Evolutionary conservation across 148 eudicot genomes (phyloP), one percentile per base, ranked within the genome.

Genomic region (Vaccinium corymbosum): DNA sequence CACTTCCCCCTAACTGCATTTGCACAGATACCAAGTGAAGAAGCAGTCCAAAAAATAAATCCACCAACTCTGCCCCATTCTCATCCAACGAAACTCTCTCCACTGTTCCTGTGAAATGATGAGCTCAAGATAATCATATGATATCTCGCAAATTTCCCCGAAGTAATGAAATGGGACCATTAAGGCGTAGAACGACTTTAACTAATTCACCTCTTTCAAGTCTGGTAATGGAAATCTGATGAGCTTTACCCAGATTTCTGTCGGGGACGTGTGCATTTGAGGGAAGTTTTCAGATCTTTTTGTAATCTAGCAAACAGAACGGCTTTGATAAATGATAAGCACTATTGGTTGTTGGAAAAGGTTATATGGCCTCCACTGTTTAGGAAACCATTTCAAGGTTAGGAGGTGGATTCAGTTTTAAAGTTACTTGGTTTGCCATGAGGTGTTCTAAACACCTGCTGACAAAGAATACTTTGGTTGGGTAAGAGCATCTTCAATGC

Each of bases 311-410:
- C 38, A 29, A 25, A 27, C 42, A 27, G 27, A 29, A 38, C 17
- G 35, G 27, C 42, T 68, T 68, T 68, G 73, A 27, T 13, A 13
- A 68, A 38, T 68, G 73, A 25, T 13, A 13, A 68, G 73, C 1
- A 66, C 72, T 68, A 29, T 7, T 29, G 42, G 38, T 1, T 22
- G 35, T 25, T 68, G 42, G 73, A 68, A 68, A 68, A 27, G 42
- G 73, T 68, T 19, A 15, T 17, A 29, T 68, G 17, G 73, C 29
- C 2, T 25, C 42, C 73, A 27, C 14, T 68, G 73, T 12, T 68
- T 12, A 68, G 6, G 8, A 66, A 66, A 66, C 72, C 72, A 66
- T 66, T 66, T 68, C 73, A 68, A 68, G 72, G 25, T 66, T 66
- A 66, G 72, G 72, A 66, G 14, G 71, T 25, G 72, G 32, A 66